A percentile compares a stretch with the other conserved stretches of the same genome.
Conservation (phyloP, 768 basidiomycete species). For the Gelatoporia subvermispora region DNA sequence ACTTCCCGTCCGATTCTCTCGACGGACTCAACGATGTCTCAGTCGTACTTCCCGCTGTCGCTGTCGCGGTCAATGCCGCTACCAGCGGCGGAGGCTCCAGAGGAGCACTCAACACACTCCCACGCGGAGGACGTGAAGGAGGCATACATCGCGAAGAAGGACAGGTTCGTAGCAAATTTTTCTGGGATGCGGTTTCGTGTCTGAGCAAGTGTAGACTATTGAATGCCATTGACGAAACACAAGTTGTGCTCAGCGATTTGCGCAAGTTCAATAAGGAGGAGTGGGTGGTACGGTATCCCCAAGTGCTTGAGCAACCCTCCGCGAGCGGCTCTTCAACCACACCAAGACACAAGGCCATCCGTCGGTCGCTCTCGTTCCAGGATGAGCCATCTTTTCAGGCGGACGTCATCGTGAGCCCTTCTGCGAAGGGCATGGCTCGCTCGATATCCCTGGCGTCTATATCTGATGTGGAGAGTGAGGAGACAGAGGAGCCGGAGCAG, state of each 20-base stretch:
- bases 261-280: slow-evolving; percentile 77
- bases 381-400: slow-evolving; percentile 71
- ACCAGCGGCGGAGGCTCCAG: slow-evolving; percentile 7
- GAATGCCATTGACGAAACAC: slow-evolving; percentile 70
- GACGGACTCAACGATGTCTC: slow-evolving; percentile 16
- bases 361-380: slow-evolving; percentile 77
- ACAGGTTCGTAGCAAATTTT: slow-evolving; percentile 41
- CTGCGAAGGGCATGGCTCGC: slow-evolving; percentile 45
- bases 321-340: slow-evolving; percentile 24
- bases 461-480: slow-evolving; percentile 38
- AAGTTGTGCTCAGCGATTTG: slow-evolving; percentile 62
- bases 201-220: slow-evolving; percentile 49
- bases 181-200: slow-evolving; percentile 1
- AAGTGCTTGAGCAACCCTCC: slow-evolving; percentile 45
- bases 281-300: slow-evolving; percentile 89
- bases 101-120: slow-evolving; percentile 27
- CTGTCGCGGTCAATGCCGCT: slow-evolving; percentile 7
- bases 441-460: slow-evolving; percentile 57
- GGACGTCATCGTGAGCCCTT: slow-evolving; percentile 56
- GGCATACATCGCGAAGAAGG: slow-evolving; percentile 69
- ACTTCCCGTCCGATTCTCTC: not conserved
- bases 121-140: slow-evolving; percentile 72
- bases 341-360: slow-evolving; percentile 38
- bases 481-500: slow-evolving; percentile 23
- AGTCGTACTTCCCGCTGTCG: slow-evolving; percentile 23